Evolutionary conservation across 495 filamentous ascomycete genomes (phyloP), one percentile per base, ranked within the genome.

Genomic region (Chaetomidium leptoderma): DNA sequence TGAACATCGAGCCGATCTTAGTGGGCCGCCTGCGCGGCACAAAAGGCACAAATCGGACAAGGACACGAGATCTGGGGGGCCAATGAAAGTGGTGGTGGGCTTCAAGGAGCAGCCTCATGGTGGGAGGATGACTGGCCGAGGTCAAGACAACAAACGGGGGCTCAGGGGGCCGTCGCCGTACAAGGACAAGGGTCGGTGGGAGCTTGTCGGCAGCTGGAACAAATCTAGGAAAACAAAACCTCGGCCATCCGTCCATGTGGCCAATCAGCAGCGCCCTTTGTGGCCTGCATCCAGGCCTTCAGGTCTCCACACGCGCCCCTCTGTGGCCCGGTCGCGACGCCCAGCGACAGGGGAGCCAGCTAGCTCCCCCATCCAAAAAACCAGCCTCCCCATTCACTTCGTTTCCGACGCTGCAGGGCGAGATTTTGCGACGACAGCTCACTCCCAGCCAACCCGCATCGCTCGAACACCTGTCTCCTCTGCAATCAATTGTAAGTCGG

Each of bases 261-360:
- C 66, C 66, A 69, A 69, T 69, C 62, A 69, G 49, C 24, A 17
- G 3, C 27, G 19, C 27, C 33, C 1, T 11, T 14, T 7, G 17
- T 45, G 60, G 57, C 48, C 57, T 54, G 43, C 49, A 35, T 54
- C n/a, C n/a, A n/a, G n/a, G n/a, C n/a, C n/a, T 54, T 24, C 64
- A 63, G 60, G 63, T 65, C 64, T 21, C 66, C 64, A 63, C 61
- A 55, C 62, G 50, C 54, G 53, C 48, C 54, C 51, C 60, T 58
- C 49, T 30, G 46, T 21, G 26, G 35, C 37, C 58, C 51, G 44
- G 52, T 50, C 52, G 58, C 58, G 51, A 56, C 52, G 53, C 52
- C 46, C 58, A 32, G 13, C 26, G 45, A 55, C 30, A 35, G 52
- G 58, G 58, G 51, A 50, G 39, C 27, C 33, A n/a, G n/a, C n/a